Percentiles rank a stretch among this genome's conserved stretches.
These are phyloP conservation scores for Candida namnaoensis DNA, from an alignment of 805 yeast genomes.

Conservation along the genomic window DNA sequence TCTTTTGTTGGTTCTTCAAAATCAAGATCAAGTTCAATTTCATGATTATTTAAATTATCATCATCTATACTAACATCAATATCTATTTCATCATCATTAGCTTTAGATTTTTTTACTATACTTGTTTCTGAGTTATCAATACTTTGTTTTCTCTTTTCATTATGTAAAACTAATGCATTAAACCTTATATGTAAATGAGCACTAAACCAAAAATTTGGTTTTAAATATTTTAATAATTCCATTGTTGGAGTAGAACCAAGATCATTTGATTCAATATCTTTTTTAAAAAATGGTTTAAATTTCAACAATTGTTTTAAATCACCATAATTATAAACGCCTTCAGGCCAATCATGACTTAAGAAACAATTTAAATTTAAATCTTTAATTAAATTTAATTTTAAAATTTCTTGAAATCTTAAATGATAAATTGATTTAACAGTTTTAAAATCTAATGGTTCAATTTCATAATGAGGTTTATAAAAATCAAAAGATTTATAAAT, in stretches of 20 bases:
- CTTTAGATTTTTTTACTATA: neutral
- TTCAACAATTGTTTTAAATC: conserved; percentile 37
- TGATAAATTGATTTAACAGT: conserved; percentile 60
- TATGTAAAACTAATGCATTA: conserved; percentile 43
- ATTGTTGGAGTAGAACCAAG: conserved; percentile 71
- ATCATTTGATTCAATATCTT: conserved; percentile 48
- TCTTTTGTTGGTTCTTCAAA: neutral
- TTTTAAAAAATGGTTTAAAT: conserved; percentile 57
- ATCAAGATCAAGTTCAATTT: conserved; percentile 21
- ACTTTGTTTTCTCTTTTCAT: conserved; percentile 10
- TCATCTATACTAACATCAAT: conserved; percentile 17
- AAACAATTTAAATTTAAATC: conserved; percentile 39
- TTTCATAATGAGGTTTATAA: conserved; percentile 29
- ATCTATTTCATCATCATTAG: conserved; percentile 17
- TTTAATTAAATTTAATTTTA: conserved; percentile 40
- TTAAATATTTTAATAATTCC: conserved; percentile 40
- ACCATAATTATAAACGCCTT: conserved; percentile 63
- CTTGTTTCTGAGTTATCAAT: neutral
- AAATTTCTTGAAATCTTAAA: conserved; percentile 47
- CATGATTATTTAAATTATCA: conserved; percentile 17
- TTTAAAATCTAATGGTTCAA: conserved; percentile 37
- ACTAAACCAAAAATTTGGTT: conserved; percentile 75
- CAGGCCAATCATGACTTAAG: conserved; percentile 94
- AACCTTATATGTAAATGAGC: conserved; percentile 83
- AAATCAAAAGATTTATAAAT: conserved; percentile 55